These are phyloP conservation scores for Alternaria sp. DNA, from an alignment of 2,329 filamentous ascomycete genomes.

Conservation along the genomic window DNA sequence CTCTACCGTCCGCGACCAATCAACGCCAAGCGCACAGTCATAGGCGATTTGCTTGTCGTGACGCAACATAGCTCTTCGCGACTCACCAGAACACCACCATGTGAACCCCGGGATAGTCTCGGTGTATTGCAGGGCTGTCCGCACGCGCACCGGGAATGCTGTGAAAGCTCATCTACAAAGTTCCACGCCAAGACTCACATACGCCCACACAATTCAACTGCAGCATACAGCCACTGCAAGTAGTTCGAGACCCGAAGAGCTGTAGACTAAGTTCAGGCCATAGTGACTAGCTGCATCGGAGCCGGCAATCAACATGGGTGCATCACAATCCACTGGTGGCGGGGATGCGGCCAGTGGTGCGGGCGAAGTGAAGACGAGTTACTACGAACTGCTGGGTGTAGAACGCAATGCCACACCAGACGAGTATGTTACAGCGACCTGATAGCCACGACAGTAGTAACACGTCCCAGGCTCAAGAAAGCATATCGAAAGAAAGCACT, in stretches of 20 bases:
- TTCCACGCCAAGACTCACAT: not conserved
- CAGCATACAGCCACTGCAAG: conserved; percentile 12
- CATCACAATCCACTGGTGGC: conserved; percentile 55
- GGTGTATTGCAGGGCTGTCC: conserved; percentile 4
- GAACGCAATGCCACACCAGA: conserved; percentile 78
- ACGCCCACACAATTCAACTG: conserved; percentile 4
- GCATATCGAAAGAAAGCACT: conserved; percentile 91
- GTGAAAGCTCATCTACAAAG: not conserved
- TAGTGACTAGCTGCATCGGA: conserved; percentile 16
- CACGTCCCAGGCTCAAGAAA: conserved; percentile 77
- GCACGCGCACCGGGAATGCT: not conserved
- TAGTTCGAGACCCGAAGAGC: conserved; percentile 19
- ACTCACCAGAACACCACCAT: conserved; percentile 10
- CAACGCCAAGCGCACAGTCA: conserved; percentile 23
- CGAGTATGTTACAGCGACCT: conserved; percentile 65
- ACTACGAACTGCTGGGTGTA: conserved; percentile 85
- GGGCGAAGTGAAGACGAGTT: conserved; percentile 71
- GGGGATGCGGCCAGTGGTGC: conserved; percentile 29
- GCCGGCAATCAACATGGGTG: conserved; percentile 52
- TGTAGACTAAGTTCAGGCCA: conserved; percentile 14
- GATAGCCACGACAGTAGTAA: not conserved
- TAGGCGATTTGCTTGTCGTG: conserved; percentile 12
- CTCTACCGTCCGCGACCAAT: conserved; percentile 24
- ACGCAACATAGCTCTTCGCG: conserved; percentile 14
- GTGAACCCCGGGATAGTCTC: not conserved